Evolutionary conservation across 163 green algal genomes (phyloP), one percentile per base, ranked within the genome.

Genomic region (Chloromonas sp.): DNA sequence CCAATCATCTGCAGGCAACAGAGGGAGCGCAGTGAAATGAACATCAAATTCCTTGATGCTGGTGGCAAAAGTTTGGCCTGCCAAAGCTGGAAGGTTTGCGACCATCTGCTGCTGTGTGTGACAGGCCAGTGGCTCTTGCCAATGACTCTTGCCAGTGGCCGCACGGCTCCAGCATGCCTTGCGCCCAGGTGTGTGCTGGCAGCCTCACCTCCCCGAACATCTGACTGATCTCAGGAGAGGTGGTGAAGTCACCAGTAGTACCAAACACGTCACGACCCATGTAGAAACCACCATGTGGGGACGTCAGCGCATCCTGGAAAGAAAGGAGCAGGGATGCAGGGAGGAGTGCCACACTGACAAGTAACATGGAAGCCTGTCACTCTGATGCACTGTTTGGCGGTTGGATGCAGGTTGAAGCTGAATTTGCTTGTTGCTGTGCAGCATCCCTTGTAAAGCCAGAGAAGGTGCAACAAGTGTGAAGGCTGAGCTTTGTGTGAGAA

Each of bases 181-280:
- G 36, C 36, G 36, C 36, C 36, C 36, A 36, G 36, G 36, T 36
- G 36, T 36, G 36, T 36, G 36, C 36, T 36, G 36, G 36, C 36
- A 36, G 3, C 13, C 81, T 79, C 82, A 96, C 94, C 94, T 99
- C 97, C 8, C 97, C 97, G 92, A 99, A 98, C 88, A 98, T 92
- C 88, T 99, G 97, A 14, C 92, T 98, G 74, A 99, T 96, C 84
- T 99, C 97, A 8, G 97, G 97, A 0, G 94, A 98, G 2, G 97
- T 99, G 3, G 96, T 91, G 89, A 99, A 99, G 91, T 99, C 95
- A 14, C 97, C 97, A 0, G 81, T 59, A 0, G 79, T 83, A 5
- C 97, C 97, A 90, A 99, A 99, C 1, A 98, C 97, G 81, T 98
- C 92, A 0, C 91, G 78, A 36, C 85, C 79, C 87, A 94, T 97